phyloP scores from a whole-genome alignment of 257 asterid genomes.

The Nicotiana tabacum region DNA sequence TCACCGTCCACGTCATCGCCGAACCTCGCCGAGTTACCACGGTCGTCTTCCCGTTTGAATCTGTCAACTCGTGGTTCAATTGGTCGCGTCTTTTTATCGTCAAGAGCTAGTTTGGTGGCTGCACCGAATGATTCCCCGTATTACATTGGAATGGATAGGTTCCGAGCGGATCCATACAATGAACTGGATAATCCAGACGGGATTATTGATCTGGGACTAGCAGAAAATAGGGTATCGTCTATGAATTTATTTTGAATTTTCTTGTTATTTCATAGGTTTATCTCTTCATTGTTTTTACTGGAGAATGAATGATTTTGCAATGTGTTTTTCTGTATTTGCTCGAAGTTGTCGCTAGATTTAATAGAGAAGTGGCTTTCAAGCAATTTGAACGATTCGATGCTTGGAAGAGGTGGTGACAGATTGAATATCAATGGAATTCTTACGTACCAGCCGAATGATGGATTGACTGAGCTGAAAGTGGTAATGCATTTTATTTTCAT shows the following conservation, averaged over 20 bases:
- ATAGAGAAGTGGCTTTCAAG: slow-evolving; percentile 70
- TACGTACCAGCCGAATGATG: slow-evolving; percentile 78
- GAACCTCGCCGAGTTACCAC: slow-evolving; percentile 46
- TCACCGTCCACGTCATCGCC: slow-evolving; percentile 49
- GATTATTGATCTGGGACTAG: slow-evolving; percentile 75
- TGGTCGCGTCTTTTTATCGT: slow-evolving; percentile 50
- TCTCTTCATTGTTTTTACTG: not conserved
- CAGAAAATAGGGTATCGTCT: slow-evolving; percentile 68
- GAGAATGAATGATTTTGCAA: not conserved
- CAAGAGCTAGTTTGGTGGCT: slow-evolving; percentile 49
- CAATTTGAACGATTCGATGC: slow-evolving; percentile 36
- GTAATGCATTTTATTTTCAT: slow-evolving; percentile 26
- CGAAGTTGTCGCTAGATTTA: slow-evolving; percentile 82
- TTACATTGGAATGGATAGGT: slow-evolving; percentile 82
- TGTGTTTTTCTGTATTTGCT: slow-evolving; percentile 8
- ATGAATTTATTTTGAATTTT: not conserved
- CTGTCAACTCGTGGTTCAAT: slow-evolving; percentile 53
- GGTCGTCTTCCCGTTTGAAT: slow-evolving; percentile 70
- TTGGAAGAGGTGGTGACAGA: slow-evolving; percentile 38
- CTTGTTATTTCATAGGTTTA: not conserved
- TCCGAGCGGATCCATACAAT: slow-evolving; percentile 54
- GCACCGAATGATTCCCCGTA: slow-evolving; percentile 74
- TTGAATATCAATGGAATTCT: slow-evolving; percentile 59
- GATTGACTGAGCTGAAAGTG: slow-evolving; percentile 74
- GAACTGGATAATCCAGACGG: slow-evolving; percentile 54